Conservation (phyloP, 495 filamentous ascomycete genomes). For the Trichoderma virens region DNA sequence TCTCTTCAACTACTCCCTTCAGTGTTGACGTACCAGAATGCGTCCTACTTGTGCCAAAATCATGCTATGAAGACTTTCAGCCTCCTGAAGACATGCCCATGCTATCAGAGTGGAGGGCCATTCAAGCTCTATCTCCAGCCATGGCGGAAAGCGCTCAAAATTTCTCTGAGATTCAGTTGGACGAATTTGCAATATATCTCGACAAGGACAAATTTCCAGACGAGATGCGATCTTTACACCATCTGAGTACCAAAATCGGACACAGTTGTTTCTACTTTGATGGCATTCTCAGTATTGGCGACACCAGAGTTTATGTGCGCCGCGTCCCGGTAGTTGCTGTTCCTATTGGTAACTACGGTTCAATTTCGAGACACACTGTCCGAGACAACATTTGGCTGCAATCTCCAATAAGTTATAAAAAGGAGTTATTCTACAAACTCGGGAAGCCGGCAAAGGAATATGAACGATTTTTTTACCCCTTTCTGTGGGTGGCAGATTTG, state of each 20-base stretch:
- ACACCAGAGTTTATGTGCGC: slow-evolving; percentile 38
- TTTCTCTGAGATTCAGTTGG: slow-evolving; percentile 39
- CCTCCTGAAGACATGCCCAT: background rate
- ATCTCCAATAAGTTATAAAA: slow-evolving; percentile 28
- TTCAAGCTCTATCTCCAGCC: background rate
- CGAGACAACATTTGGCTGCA: slow-evolving; percentile 53
- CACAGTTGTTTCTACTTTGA: slow-evolving; percentile 44
- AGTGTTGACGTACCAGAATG: background rate
- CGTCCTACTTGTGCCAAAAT: background rate
- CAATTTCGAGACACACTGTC: slow-evolving; percentile 33
- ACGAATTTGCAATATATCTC: slow-evolving; percentile 47
- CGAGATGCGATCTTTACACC: slow-evolving; percentile 47
- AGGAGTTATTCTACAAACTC: slow-evolving; percentile 55
- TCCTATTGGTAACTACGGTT: slow-evolving; percentile 59
- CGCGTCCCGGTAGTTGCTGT: slow-evolving; percentile 46
- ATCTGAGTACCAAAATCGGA: slow-evolving; percentile 30
- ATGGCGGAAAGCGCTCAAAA: slow-evolving; percentile 7
- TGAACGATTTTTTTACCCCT: slow-evolving; percentile 46
- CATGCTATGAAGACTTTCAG: background rate
- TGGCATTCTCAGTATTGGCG: slow-evolving; percentile 46
- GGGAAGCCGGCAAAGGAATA: slow-evolving; percentile 49
- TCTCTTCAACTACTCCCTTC: background rate
- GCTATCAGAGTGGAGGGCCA: background rate
- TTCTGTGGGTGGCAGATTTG: slow-evolving; percentile 60
- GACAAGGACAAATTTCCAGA: slow-evolving; percentile 23